phyloP scores from a whole-genome alignment of 805 yeast genomes.

The Lipomyces yamanashiensis region DNA sequence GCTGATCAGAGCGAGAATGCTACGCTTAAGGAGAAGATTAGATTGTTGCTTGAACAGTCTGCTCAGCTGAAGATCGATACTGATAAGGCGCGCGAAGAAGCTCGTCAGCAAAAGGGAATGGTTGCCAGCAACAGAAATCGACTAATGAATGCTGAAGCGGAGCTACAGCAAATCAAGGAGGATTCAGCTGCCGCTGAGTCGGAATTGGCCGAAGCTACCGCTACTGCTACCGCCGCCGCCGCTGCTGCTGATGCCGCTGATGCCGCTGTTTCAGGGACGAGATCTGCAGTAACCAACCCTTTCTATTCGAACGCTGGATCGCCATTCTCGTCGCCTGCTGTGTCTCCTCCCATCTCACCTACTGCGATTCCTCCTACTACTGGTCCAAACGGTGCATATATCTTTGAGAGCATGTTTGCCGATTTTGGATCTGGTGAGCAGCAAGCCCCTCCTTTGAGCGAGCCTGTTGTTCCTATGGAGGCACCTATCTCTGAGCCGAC shows the following conservation, averaged over 20 bases:
- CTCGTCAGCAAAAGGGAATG: slow-evolving; percentile 65
- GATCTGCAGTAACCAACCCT: slow-evolving; percentile 16
- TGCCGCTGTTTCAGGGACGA: background rate
- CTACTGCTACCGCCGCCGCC: slow-evolving; percentile 23
- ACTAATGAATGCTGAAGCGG: slow-evolving; percentile 63
- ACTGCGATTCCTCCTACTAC: background rate
- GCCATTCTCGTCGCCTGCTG: slow-evolving; percentile 33
- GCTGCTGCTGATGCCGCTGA: slow-evolving; percentile 9
- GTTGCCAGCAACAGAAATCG: slow-evolving; percentile 72
- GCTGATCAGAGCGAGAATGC: slow-evolving; percentile 71
- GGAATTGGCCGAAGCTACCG: slow-evolving; percentile 32
- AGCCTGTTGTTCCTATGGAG: background rate
- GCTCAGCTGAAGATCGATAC: slow-evolving; percentile 62
- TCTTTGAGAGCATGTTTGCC: slow-evolving; percentile 29
- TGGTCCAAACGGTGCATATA: slow-evolving; percentile 25
- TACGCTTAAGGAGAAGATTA: slow-evolving; percentile 68
- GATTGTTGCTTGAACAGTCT: slow-evolving; percentile 67
- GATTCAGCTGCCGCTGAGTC: slow-evolving; percentile 45
- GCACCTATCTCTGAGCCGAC: too few species aligned
- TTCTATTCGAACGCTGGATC: slow-evolving; percentile 38
- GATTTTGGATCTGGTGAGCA: slow-evolving; percentile 8
- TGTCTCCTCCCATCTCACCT: slow-evolving; percentile 28
- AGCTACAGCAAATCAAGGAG: slow-evolving; percentile 51
- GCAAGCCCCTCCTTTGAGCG: background rate
- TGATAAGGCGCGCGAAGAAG: slow-evolving; percentile 57